Conservation (phyloP, 345 rosid genomes). For the Corchorus capsularis region DNA sequence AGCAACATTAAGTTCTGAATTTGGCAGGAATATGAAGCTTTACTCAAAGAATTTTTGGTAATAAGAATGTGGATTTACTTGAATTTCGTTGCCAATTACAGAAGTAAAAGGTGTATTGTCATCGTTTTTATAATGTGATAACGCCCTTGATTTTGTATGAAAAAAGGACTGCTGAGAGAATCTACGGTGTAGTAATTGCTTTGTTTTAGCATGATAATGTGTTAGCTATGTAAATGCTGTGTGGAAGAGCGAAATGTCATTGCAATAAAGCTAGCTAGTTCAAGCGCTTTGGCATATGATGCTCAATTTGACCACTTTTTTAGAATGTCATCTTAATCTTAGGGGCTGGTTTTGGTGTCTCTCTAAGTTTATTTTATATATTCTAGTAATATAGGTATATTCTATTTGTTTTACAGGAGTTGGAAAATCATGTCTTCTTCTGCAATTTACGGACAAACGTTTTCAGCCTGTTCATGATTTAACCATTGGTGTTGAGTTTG, state of each 20-base stretch:
- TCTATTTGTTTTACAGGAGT: conserved; percentile 40
- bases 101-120: conserved; percentile 1
- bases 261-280: neutral
- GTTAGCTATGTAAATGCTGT: neutral
- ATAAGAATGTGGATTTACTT: neutral
- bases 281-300: neutral
- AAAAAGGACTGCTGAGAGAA: neutral
- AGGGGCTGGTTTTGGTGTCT: neutral
- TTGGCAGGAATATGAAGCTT: neutral
- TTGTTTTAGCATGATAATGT: neutral
- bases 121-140: neutral
- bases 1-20: neutral
- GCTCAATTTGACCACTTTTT: neutral
- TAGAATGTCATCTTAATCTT: neutral
- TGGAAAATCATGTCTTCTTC: conserved; percentile 65
- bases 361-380: neutral
- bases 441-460: conserved; percentile 73
- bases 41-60: neutral
- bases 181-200: neutral
- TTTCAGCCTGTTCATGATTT: conserved; percentile 80
- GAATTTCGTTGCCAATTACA: neutral
- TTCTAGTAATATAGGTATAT: neutral
- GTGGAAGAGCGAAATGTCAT: neutral
- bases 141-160: neutral
- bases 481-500: conserved; percentile 75